phyloP scores from a whole-genome alignment of 2,329 filamentous ascomycete species.

The Nemania bipapillata region DNA sequence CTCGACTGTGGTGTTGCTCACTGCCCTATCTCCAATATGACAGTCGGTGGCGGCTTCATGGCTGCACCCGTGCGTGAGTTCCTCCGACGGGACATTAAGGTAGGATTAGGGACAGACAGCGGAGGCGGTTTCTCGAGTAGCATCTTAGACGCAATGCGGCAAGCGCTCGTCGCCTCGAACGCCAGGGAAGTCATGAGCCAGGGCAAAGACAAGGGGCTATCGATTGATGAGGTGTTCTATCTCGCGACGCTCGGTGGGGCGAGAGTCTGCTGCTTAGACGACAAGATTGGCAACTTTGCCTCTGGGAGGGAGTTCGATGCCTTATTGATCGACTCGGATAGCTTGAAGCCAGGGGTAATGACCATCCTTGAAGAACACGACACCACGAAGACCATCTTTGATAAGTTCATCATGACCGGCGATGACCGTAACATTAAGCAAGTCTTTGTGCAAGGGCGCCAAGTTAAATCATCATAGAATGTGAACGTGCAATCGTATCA shows the following conservation, averaged over 20 bases:
- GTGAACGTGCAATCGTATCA: neutral
- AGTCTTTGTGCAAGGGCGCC: slow-evolving; percentile 64
- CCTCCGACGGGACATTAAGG: slow-evolving; percentile 67
- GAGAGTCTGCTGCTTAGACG: slow-evolving; percentile 64
- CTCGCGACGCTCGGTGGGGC: slow-evolving; percentile 72
- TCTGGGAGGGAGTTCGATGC: slow-evolving; percentile 73
- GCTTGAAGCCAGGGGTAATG: slow-evolving; percentile 57
- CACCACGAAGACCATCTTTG: slow-evolving; percentile 59
- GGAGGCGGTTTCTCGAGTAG: slow-evolving; percentile 71
- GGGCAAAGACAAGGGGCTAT: slow-evolving; percentile 58
- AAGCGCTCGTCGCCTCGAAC: slow-evolving; percentile 67
- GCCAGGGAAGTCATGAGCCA: slow-evolving; percentile 57
- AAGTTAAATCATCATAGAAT: slow-evolving; percentile 43
- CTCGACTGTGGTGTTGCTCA: slow-evolving; percentile 70
- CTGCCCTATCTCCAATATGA: slow-evolving; percentile 73
- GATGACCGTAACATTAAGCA: slow-evolving; percentile 69
- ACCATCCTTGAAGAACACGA: slow-evolving; percentile 65
- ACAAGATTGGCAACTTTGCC: slow-evolving; percentile 66
- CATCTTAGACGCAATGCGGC: slow-evolving; percentile 68
- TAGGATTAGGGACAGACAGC: slow-evolving; percentile 73
- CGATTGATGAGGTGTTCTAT: slow-evolving; percentile 66
- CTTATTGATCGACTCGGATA: slow-evolving; percentile 57
- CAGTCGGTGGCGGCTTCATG: slow-evolving; percentile 70
- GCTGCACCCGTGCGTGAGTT: slow-evolving; percentile 69
- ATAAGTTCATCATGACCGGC: slow-evolving; percentile 74